Evolutionary conservation across 345 rosid genomes (phyloP), one percentile per base, ranked within the genome.

Genomic region (Mangifera indica): DNA sequence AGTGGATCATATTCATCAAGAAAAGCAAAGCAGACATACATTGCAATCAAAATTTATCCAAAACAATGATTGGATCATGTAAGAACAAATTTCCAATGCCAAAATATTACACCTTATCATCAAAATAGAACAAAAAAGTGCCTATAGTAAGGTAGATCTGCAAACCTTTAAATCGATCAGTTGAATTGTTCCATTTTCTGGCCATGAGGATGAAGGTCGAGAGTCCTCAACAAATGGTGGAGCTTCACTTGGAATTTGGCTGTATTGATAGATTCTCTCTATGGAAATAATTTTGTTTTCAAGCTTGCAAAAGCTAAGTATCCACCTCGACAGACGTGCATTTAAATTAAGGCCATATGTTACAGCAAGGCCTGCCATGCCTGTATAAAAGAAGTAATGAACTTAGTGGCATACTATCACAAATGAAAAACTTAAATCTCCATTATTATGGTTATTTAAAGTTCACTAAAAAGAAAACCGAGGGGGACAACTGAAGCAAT

Each of bases 321-420:
- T 93, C 99, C 99, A 96, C 71, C 99, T 82, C 26, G 99, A 96
- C 60, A 96, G 76, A 56, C 99, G 96, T 66, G 97, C 98, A 62
- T 96, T 96, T 77, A 96, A 84, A 81, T 96, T 96, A 70, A 96
- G 98, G 63, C 99, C 99, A 68, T 96, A 96, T 18, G 99, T 96
- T 72, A 96, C 98, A 55, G 99, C 99, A 71, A 96, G 98, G 75
- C 99, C 99, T 18, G 99, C 99, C 99, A 96, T 96, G 79, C 98
- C 99, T 95, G 77, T 72, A 76, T 68, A 76, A 46, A 76, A 75
- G 54, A 76, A 70, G 63, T 71, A 79, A 49, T 26, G 32, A 58
- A 60, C 62, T 82, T 44, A 75, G 73, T 48, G 51, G 15, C 64
- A 64, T 51, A 57, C n/a, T 4, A 58, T 44, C 34, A 7, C 12